These are phyloP conservation scores for Echinosophora koreensis DNA, from an alignment of 306 rosid genomes.

Conservation along the genomic window DNA sequence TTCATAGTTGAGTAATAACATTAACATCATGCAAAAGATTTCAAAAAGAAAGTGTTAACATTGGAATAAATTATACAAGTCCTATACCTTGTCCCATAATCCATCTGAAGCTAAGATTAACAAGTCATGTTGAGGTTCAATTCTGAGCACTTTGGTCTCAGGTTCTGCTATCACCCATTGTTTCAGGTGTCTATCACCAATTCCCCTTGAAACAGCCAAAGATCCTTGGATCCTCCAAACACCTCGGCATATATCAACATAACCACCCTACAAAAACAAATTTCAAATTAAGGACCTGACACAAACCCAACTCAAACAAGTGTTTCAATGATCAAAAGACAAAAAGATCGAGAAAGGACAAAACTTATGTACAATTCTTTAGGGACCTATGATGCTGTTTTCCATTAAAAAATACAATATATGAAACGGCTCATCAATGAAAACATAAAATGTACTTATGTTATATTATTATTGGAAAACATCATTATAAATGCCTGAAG, in stretches of 20 bases:
- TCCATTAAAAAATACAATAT: too few species aligned
- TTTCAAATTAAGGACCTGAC: slow-evolving; percentile 35
- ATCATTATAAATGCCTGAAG: too few species aligned
- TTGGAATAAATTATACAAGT: slow-evolving; percentile 10
- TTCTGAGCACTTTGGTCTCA: slow-evolving; percentile 69
- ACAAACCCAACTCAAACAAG: slow-evolving; percentile 1
- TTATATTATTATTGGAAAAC: too few species aligned
- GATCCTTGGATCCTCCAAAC: slow-evolving; percentile 93
- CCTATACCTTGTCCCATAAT: slow-evolving; percentile 89
- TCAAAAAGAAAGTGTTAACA: not conserved
- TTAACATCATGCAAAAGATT: not conserved
- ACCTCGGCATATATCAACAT: slow-evolving; percentile 85
- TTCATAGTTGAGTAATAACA: not conserved
- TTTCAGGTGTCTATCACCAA: slow-evolving; percentile 83
- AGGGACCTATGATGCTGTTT: too few species aligned
- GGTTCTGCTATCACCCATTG: slow-evolving; percentile 91
- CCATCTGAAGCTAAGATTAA: slow-evolving; percentile 94
- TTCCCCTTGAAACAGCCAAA: slow-evolving; percentile 86
- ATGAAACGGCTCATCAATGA: too few species aligned
- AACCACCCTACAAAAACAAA: slow-evolving; percentile 77
- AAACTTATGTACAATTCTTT: too few species aligned
- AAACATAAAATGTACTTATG: too few species aligned
- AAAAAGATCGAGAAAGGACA: not conserved
- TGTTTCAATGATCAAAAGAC: not conserved
- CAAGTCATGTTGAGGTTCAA: slow-evolving; percentile 78